Conservation (phyloP, 192 early-diverging fungal genomes). For the Chytriomyces sp. region DNA sequence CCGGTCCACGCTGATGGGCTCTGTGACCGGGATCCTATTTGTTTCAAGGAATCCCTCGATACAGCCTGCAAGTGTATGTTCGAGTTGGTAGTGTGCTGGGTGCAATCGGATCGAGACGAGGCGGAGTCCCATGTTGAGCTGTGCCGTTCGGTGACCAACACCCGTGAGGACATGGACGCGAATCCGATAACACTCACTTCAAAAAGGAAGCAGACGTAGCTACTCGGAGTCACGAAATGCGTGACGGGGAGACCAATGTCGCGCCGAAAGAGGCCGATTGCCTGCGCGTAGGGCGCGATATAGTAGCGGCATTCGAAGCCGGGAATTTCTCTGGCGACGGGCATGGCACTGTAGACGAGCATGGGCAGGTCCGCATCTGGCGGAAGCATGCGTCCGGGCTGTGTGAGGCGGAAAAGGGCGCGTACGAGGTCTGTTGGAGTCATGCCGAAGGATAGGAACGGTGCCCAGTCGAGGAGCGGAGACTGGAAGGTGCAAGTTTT, state of each 20-base stretch:
- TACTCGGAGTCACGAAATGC: neutral
- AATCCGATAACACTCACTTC: neutral
- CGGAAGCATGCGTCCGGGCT: neutral
- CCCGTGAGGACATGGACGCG: neutral
- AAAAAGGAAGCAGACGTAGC: slow-evolving; percentile 29
- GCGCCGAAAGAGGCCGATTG: slow-evolving; percentile 5
- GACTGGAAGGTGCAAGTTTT: no score
- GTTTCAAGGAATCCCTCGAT: slow-evolving; percentile 8
- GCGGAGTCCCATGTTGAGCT: slow-evolving; percentile 11
- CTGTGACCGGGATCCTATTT: slow-evolving; percentile 11
- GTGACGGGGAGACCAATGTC: neutral
- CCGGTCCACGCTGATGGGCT: slow-evolving; percentile 1
- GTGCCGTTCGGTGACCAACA: neutral
- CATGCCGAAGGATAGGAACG: neutral
- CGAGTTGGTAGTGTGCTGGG: neutral
- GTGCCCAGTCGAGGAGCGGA: no score
- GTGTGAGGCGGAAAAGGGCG: neutral
- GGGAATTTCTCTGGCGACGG: slow-evolving; percentile 13
- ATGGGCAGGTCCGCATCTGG: slow-evolving; percentile 7
- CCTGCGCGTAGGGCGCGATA: slow-evolving; percentile 2
- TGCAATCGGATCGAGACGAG: slow-evolving; percentile 16
- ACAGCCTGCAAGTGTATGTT: neutral
- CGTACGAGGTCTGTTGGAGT: neutral
- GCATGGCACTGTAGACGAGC: slow-evolving; percentile 23
- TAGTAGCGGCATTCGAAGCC: slow-evolving; percentile 21